phyloP scores from a whole-genome alignment of 768 basidiomycete genomes.

The Phlegmacium glaucopus region DNA sequence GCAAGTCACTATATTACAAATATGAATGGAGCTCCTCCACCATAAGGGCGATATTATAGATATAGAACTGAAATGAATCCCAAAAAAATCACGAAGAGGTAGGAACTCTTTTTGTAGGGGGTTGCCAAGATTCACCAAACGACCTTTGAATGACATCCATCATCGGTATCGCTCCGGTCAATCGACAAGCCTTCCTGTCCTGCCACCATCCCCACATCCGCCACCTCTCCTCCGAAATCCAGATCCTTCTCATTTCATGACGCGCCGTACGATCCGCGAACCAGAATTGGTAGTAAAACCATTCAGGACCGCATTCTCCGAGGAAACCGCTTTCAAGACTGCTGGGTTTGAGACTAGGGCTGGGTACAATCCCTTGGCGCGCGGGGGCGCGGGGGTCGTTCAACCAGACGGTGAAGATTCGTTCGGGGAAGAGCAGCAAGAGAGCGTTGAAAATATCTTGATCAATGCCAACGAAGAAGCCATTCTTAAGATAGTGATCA shows the following conservation, averaged over 20 bases:
- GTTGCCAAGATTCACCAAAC: conserved; percentile 4
- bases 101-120: background rate
- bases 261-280: conserved; percentile 27
- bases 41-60: too few relatives aligned
- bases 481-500: conserved; percentile 43
- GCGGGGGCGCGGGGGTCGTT: conserved; percentile 21
- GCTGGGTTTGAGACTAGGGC: conserved; percentile 1
- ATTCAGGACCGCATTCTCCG: conserved; percentile 39
- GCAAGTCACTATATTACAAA: too few relatives aligned
- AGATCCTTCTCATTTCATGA: conserved; percentile 20
- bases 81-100: background rate
- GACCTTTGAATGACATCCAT: conserved; percentile 5
- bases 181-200: conserved; percentile 20
- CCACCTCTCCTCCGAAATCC: conserved; percentile 13
- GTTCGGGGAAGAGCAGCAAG: conserved; percentile 38
- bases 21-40: too few relatives aligned
- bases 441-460: conserved; percentile 46
- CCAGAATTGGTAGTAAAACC: conserved; percentile 55
- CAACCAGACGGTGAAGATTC: conserved; percentile 40
- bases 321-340: conserved; percentile 22
- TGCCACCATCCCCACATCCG: conserved; percentile 20
- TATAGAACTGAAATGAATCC: too few relatives aligned
- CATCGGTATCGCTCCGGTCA: conserved; percentile 15
- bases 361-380: conserved; percentile 14
- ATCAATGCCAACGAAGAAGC: conserved; percentile 56